These are phyloP conservation scores for Yamadazyma conglobata DNA, from an alignment of 1,139 yeast genomes.

Conservation along the genomic window DNA sequence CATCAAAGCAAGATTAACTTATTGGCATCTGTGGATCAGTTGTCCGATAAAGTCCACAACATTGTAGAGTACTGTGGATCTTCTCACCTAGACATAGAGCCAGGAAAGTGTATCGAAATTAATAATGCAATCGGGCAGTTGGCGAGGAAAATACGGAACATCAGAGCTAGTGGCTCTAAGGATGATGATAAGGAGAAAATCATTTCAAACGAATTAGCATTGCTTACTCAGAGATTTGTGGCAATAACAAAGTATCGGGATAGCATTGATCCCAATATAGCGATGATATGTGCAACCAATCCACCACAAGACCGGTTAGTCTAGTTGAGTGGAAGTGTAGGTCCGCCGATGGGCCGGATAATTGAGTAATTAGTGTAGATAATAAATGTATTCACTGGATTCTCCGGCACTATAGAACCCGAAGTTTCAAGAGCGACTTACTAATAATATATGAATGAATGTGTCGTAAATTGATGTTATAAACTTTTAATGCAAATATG, in stretches of 20 bases:
- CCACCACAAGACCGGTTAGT: too few species aligned
- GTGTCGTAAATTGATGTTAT: not conserved
- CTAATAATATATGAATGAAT: not conserved
- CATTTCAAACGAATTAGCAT: conserved; percentile 25
- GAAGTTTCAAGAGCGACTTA: too few species aligned
- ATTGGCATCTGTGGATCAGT: conserved; percentile 19
- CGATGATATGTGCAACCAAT: too few species aligned
- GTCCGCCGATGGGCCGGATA: too few species aligned
- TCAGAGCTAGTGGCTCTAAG: not conserved
- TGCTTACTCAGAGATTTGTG: conserved; percentile 28
- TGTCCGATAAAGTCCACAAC: conserved; percentile 18
- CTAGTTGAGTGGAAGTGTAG: too few species aligned
- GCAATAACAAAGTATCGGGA: conserved; percentile 22
- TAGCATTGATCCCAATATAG: conserved; percentile 15
- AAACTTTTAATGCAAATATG: conserved; percentile 4
- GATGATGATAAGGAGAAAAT: conserved; percentile 14
- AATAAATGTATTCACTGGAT: too few species aligned
- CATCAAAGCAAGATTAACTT: conserved; percentile 10
- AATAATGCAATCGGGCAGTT: conserved; percentile 26
- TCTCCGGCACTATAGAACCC: too few species aligned
- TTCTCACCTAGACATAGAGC: conserved; percentile 9
- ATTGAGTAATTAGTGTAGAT: too few species aligned
- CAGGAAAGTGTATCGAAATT: conserved; percentile 15
- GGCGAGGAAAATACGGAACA: conserved; percentile 19
- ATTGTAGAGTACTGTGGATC: conserved; percentile 20